These are phyloP conservation scores for Rosellinia necatrix DNA, from an alignment of 2,329 filamentous ascomycete species.

Conservation along the genomic window DNA sequence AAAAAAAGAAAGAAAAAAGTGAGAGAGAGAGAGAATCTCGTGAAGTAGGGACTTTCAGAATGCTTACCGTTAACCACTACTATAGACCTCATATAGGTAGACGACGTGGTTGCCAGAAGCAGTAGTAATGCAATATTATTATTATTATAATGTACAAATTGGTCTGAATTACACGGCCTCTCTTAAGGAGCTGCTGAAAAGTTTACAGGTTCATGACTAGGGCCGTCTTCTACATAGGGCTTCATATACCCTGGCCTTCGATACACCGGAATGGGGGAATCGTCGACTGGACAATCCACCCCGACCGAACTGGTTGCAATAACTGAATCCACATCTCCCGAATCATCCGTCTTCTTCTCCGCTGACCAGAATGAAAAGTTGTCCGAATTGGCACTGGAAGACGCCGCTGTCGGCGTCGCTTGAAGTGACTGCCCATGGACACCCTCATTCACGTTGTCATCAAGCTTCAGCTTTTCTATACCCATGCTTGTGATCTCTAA, in stretches of 20 bases:
- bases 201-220: not conserved
- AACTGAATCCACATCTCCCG: conserved; percentile 32
- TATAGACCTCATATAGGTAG: no score
- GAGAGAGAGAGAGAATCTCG: no score
- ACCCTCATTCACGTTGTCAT: not conserved
- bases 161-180: not conserved
- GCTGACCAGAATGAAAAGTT: conserved; percentile 37
- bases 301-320: conserved; percentile 34
- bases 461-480: conserved; percentile 19
- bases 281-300: conserved; percentile 20
- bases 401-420: conserved; percentile 10
- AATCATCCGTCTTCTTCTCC: conserved; percentile 27
- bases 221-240: conserved; percentile 36
- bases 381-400: conserved; percentile 34
- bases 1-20: no score
- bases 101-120: no score
- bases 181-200: not conserved
- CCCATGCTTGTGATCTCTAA: not conserved
- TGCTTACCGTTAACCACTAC: no score
- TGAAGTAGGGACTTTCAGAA: no score
- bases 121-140: no score
- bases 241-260: conserved; percentile 25
- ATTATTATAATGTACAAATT: not conserved
- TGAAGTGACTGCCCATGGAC: conserved; percentile 1
- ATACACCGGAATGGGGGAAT: not conserved